phyloP scores from a whole-genome alignment of 371 early-diverging fungal species.

The Mortierella sp. region DNA sequence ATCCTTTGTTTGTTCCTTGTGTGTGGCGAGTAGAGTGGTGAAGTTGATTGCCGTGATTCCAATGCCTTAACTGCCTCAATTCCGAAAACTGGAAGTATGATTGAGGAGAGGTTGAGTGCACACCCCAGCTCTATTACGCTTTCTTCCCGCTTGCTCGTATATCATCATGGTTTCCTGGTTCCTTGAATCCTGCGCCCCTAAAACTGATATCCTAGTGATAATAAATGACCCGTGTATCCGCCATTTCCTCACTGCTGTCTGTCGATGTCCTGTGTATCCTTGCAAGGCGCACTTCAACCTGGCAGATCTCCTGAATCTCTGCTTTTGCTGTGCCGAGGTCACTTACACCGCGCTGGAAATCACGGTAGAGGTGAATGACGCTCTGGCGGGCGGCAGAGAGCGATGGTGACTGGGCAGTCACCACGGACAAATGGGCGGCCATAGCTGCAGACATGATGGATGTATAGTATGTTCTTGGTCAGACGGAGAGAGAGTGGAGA shows the following conservation, averaged over 20 bases:
- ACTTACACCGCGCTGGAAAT: slow-evolving; percentile 59
- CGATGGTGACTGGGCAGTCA: slow-evolving; percentile 53
- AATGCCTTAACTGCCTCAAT: too few species aligned
- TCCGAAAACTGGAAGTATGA: too few species aligned
- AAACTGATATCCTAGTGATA: too few species aligned
- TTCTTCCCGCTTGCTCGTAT: too few species aligned
- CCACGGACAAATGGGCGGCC: slow-evolving; percentile 58
- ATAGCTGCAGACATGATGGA: slow-evolving; percentile 58
- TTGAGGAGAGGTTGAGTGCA: too few species aligned
- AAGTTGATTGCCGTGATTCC: too few species aligned
- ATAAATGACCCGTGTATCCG: too few species aligned
- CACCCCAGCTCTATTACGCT: too few species aligned
- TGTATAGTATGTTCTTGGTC: neutral
- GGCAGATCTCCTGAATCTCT: neutral
- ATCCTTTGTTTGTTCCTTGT: too few species aligned
- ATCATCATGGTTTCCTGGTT: too few species aligned
- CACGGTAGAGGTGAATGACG: slow-evolving; percentile 57
- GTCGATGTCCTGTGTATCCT: neutral
- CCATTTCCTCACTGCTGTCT: neutral
- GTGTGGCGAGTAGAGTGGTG: too few species aligned
- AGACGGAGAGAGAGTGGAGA: slow-evolving; percentile 14
- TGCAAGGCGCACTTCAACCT: neutral
- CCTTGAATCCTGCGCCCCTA: too few species aligned
- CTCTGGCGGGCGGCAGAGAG: slow-evolving; percentile 46
- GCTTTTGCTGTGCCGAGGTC: neutral